Base-by-base conservation (phyloP, 345 rosid species). In the Pugionium cornutum region DNA sequence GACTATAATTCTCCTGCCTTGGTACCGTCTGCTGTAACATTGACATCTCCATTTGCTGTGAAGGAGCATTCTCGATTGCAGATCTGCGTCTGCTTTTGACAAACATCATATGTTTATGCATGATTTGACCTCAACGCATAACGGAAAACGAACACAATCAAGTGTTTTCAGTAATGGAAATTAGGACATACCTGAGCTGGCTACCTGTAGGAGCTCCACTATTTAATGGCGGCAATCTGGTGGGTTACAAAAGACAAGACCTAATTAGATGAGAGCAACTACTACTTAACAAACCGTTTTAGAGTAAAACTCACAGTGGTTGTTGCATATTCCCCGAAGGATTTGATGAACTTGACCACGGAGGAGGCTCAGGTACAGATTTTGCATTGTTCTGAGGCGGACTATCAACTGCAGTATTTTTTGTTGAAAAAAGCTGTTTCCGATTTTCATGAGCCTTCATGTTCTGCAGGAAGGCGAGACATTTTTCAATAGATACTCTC, bases 401-500 rank as follows among this genome's bases (percentile, higher is more conserved):
- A 64, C 74, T 83, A 61, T 88, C 90, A 66, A 83, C 82, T 34
- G 73, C 76, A 64, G 86, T 75, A 72, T 79, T 86, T 40, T 85
- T 77, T 4, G 79, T 61, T 4, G 98, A 92, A 67, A 92, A 89
- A 28, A 89, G 80, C 58, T 89, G 86, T 72, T 78, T 92, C 71
- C 96, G 68, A 58, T 79, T 89, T 70, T 89, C 97, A 77, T 89
- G 97, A 69, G 97, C 98, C 76, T 87, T 92, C 62, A 87, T 86
- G 73, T 89, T 89, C 96, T 89, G 80, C 71, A 55, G 40, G n/a
- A 28, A 53, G 36, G 56, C 53, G 30, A 28, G 31, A 37, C 42
- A 41, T 5, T 4, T 43, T 59, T 48, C 25, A 51, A 25, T 30
- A 3, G 28, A 49, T 7, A 51, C 10, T 36, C 55, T 54, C 43